phyloP scores from a whole-genome alignment of 306 rosid species.

The Oemleria cerasiformis region DNA sequence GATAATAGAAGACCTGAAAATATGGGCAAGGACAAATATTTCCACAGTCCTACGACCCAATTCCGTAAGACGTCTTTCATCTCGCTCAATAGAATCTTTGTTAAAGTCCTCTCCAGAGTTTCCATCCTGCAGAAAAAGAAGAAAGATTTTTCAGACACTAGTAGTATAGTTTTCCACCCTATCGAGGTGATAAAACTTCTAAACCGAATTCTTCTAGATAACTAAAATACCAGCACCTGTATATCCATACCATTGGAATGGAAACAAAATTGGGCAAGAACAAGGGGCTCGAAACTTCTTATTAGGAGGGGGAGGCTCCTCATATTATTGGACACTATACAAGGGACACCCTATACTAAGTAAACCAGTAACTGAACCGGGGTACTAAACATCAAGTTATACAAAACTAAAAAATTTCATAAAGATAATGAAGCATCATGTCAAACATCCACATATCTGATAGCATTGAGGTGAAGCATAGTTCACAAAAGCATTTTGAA shows the following conservation, averaged over 20 bases:
- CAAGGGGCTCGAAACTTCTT: neutral
- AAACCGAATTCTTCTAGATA: neutral
- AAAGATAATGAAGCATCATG: neutral
- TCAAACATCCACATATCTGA: neutral
- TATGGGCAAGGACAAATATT: constrained; percentile 95
- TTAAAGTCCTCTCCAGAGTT: constrained; percentile 92
- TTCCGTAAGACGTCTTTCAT: constrained; percentile 95
- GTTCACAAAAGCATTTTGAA: neutral
- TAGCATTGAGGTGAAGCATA: neutral
- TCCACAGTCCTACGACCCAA: constrained; percentile 98
- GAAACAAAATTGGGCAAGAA: neutral
- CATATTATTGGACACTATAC: neutral
- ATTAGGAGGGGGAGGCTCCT: neutral
- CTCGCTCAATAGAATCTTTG: constrained; percentile 92
- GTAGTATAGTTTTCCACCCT: neutral
- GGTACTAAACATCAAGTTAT: neutral
- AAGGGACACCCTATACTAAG: neutral
- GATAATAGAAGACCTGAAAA: constrained; percentile 60
- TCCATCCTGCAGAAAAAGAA: constrained; percentile 59
- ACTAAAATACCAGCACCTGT: neutral
- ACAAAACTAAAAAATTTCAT: neutral
- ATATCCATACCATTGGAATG: neutral
- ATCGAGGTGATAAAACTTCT: neutral
- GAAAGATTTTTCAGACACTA: constrained; percentile 14
- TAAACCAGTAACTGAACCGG: neutral